Percentiles rank a stretch among this genome's conserved stretches.
phyloP scores from a whole-genome alignment of 75 land plant genomes.

The Cupressus sempervirens region DNA sequence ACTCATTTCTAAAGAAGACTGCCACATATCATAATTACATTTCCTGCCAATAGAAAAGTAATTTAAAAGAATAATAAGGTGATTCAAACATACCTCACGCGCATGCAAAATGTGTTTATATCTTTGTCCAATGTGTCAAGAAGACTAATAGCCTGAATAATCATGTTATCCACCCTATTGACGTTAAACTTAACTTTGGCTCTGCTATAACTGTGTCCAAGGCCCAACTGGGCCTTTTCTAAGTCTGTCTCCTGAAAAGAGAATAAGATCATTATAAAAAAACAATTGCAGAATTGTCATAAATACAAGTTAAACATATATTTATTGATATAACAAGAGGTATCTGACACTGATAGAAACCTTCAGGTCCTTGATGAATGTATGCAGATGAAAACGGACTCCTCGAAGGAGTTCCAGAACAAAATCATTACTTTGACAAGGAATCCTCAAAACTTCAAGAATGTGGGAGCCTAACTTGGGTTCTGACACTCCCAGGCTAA shows the following conservation, averaged over 20 bases:
- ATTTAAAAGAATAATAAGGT: background rate
- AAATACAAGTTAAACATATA: constrained; percentile 1
- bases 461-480: constrained; percentile 91
- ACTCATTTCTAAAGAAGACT: background rate
- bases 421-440: constrained; percentile 87
- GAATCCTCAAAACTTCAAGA: constrained; percentile 60
- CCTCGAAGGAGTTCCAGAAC: constrained; percentile 86
- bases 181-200: constrained; percentile 99
- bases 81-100: constrained; percentile 59
- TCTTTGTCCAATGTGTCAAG: constrained; percentile 96
- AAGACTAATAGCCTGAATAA: constrained; percentile 90
- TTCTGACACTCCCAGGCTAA: constrained; percentile 69
- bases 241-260: constrained; percentile 69
- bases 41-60: background rate
- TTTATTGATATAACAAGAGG: background rate
- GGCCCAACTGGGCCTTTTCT: constrained; percentile 95
- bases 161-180: constrained; percentile 93
- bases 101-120: constrained; percentile 90
- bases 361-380: constrained; percentile 81
- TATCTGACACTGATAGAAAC: constrained; percentile 25
- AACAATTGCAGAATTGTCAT: background rate
- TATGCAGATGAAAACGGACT: constrained; percentile 76
- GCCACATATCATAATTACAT: background rate
- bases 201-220: constrained; percentile 95
- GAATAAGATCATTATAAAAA: background rate